Percentiles rank a stretch among this genome's conserved stretches.
phyloP scores from a whole-genome alignment of 2,329 filamentous ascomycete species.

The Scleromitrula shiraiana region DNA sequence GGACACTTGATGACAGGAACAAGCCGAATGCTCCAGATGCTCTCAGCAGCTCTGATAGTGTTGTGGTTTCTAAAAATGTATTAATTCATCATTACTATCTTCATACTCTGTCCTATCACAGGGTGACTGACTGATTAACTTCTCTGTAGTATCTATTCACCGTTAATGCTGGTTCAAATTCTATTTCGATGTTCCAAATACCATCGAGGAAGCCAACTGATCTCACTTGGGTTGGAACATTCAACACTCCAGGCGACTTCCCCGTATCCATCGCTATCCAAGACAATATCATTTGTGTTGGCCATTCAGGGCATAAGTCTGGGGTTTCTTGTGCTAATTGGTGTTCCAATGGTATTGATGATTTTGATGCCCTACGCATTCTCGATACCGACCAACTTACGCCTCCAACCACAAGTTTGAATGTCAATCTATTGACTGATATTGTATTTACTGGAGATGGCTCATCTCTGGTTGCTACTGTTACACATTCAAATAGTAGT shows the following conservation, averaged over 20 bases:
- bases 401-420: slow-evolving; percentile 39
- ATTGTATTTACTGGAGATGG: not conserved
- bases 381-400: slow-evolving; percentile 48
- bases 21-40: slow-evolving; percentile 41
- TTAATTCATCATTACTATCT: slow-evolving; percentile 15
- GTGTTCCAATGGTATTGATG: slow-evolving; percentile 31
- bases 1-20: slow-evolving; percentile 33
- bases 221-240: slow-evolving; percentile 39
- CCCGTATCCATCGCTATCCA: slow-evolving; percentile 41
- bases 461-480: not conserved
- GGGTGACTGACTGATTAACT: not conserved
- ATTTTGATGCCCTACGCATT: slow-evolving; percentile 38
- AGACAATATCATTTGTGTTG: slow-evolving; percentile 38
- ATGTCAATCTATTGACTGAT: not conserved
- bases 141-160: slow-evolving; percentile 41
- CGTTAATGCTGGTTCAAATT: slow-evolving; percentile 47
- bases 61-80: slow-evolving; percentile 44
- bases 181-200: slow-evolving; percentile 42
- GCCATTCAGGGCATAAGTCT: slow-evolving; percentile 35
- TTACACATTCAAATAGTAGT: not conserved
- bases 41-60: slow-evolving; percentile 41
- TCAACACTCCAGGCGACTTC: slow-evolving; percentile 41
- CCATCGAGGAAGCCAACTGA: slow-evolving; percentile 34
- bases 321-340: slow-evolving; percentile 37
- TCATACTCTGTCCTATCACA: too few species aligned